phyloP scores from a whole-genome alignment of 345 rosid genomes.

The Brassica nigra region DNA sequence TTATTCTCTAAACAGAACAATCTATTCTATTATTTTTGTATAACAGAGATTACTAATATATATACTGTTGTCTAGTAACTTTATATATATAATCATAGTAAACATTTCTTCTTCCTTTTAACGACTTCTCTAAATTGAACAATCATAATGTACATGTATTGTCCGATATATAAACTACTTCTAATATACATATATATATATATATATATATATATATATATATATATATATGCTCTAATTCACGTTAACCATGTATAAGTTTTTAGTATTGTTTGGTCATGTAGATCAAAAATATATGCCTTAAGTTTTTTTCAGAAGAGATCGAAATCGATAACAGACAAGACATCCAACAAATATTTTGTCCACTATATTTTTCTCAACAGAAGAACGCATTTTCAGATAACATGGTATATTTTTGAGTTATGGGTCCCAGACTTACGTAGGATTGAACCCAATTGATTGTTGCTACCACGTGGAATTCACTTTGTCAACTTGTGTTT shows the following conservation, averaged over 20 bases:
- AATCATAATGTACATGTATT: no score
- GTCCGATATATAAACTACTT: no score
- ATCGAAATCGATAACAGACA: conserved; percentile 18
- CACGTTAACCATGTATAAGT: background rate
- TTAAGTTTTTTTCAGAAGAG: background rate
- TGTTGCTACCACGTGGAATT: conserved; percentile 33
- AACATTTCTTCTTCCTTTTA: no score
- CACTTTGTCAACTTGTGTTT: conserved; percentile 36
- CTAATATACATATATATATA: no score
- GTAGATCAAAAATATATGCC: conserved; percentile 11
- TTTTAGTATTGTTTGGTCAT: background rate
- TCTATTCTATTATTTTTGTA: no score
- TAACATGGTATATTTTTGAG: background rate
- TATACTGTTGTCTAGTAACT: background rate
- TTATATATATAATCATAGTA: no score
- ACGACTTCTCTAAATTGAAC: no score
- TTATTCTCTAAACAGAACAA: background rate
- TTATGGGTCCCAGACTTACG: conserved; percentile 31
- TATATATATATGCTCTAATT: background rate
- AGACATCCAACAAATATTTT: conserved; percentile 26
- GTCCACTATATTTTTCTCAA: conserved; percentile 28
- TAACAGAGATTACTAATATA: background rate
- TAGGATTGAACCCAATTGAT: conserved; percentile 17
- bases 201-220: no score
- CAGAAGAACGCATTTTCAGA: background rate